phyloP scores from a whole-genome alignment of 2,329 filamentous ascomycete species.

The Helotiales sp. region DNA sequence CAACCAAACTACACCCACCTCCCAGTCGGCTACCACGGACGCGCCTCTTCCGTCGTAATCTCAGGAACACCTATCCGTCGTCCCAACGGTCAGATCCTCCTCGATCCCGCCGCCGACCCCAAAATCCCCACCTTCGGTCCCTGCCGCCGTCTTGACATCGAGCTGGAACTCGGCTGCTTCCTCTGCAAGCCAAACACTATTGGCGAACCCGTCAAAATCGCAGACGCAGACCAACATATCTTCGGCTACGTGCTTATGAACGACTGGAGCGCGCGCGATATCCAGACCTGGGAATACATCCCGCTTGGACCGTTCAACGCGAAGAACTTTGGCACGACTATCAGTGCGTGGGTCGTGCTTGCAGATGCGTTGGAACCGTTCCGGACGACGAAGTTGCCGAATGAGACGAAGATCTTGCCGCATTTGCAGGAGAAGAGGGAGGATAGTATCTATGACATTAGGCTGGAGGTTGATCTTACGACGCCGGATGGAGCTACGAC shows the following conservation, averaged over 20 bases:
- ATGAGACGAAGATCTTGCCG: conserved; percentile 59
- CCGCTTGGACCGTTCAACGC: conserved; percentile 82
- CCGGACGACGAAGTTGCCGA: conserved; percentile 57
- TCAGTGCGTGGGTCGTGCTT: conserved; percentile 80
- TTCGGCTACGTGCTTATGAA: conserved; percentile 86
- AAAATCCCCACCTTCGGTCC: conserved; percentile 66
- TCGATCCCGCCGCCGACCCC: conserved; percentile 63
- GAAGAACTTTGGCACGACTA: conserved; percentile 82
- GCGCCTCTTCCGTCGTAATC: conserved; percentile 75
- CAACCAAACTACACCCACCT: conserved; percentile 83
- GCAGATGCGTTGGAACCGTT: conserved; percentile 77
- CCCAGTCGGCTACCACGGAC: conserved; percentile 81
- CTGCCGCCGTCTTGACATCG: conserved; percentile 73
- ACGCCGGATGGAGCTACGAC: conserved; percentile 57
- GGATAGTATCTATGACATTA: conserved; percentile 70
- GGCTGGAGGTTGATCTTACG: conserved; percentile 67
- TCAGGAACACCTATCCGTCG: conserved; percentile 76
- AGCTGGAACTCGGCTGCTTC: conserved; percentile 80
- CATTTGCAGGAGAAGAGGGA: conserved; percentile 67
- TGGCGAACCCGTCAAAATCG: conserved; percentile 66
- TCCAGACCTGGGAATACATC: conserved; percentile 85
- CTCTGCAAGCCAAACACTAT: conserved; percentile 68
- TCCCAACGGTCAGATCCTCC: conserved; percentile 75
- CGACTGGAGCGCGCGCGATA: conserved; percentile 84
- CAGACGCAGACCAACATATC: conserved; percentile 68